Evolutionary conservation across 2,329 filamentous ascomycete genomes (phyloP).

Genomic region (Gnomoniopsis sp.): DNA sequence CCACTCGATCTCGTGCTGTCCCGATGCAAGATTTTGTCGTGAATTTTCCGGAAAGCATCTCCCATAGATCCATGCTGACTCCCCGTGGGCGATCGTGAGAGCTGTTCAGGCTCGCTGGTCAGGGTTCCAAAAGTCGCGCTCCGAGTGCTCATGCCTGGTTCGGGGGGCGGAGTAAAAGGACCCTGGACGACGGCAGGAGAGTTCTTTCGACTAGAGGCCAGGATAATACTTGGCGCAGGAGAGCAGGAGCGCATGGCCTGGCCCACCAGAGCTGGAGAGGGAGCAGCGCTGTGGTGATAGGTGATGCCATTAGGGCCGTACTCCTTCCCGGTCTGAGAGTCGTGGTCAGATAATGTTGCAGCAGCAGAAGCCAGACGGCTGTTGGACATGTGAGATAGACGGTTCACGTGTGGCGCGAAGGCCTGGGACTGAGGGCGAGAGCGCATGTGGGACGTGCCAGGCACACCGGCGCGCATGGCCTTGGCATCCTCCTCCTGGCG

Average conservation of each 20-base stretch:
- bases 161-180: conserved; percentile 15
- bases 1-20: conserved; percentile 20
- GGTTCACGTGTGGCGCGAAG: conserved; percentile 7
- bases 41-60: conserved; percentile 13
- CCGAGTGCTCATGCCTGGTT: conserved; percentile 1
- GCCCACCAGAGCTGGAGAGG: conserved; percentile 5
- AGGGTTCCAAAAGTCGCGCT: conserved; percentile 7
- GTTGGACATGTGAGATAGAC: conserved; percentile 15
- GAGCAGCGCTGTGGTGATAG: conserved; percentile 16
- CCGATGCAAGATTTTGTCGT: conserved; percentile 18
- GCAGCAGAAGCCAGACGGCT: conserved; percentile 16
- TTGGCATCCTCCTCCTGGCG: conserved; percentile 19
- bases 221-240: conserved; percentile 13
- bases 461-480: background rate
- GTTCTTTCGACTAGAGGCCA: conserved; percentile 12
- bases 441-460: conserved; percentile 21
- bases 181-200: conserved; percentile 14
- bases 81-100: conserved; percentile 10
- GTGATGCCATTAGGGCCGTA: conserved; percentile 16
- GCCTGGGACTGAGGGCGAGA: conserved; percentile 9
- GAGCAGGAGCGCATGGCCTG: conserved; percentile 14
- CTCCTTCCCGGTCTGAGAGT: conserved; percentile 17
- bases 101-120: conserved; percentile 10
- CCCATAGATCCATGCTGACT: conserved; percentile 9
- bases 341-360: conserved; percentile 15